Evolutionary conservation across 345 rosid genomes (phyloP), one percentile per base, ranked within the genome.

Genomic region (Geranium rotundifolium): DNA sequence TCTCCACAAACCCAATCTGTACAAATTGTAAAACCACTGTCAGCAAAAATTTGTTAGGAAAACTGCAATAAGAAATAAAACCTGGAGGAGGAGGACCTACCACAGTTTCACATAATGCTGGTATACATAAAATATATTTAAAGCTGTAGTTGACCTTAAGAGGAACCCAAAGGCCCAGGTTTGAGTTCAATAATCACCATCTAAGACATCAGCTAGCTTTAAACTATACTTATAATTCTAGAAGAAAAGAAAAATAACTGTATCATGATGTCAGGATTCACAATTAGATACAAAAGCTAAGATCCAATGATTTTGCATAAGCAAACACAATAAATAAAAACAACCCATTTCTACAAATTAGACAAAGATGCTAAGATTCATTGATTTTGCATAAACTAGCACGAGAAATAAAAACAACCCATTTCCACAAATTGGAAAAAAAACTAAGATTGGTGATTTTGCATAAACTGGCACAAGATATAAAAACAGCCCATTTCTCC

Each of bases 31-130:
- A 77, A 78, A 85, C 81, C 86, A 79, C 77, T 71, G 72, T 82
- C 78, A 81, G 66, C 77, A 77, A 75, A 81, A 75, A 67, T 63
- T 64, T 73, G 78, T 65, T 65, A 80, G 66, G 27, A 23, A 74
- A 84, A 75, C 81, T 75, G 78, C 76, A 80, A 81, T 74, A 78
- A 80, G 68, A 85, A 77, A 72, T 82, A 75, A 78, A 79, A 80
- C 80, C 73, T 76, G 81, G 86, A 76, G 79, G 75, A 71, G 75
- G 76, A 72, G 78, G 62, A 64, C 77, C 69, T 64, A 75, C 72
- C 65, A 66, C 49, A 54, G 65, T 59, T 72, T 34, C 41, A 34
- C 41, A 34, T 4, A 34, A 34, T 34, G 41, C 41, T 34, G 41
- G 6, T 34, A 34, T 8, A 34, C 10, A 34, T 34, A 34, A 34